phyloP scores from a whole-genome alignment of 768 basidiomycete genomes.

The Saitozyma sp. region DNA sequence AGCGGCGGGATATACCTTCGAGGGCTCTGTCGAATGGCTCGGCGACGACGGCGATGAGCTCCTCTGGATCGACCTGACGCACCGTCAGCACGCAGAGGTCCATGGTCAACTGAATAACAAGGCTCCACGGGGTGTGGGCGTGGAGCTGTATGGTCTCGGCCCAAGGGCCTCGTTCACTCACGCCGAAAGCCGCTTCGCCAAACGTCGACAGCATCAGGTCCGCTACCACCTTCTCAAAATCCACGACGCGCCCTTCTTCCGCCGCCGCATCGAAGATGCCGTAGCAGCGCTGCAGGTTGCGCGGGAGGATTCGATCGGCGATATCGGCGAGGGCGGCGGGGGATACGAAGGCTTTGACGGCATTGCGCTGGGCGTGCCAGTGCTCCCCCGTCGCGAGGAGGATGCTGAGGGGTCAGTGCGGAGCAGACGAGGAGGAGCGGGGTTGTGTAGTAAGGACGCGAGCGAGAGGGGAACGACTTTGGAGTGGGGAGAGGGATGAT shows the following conservation, averaged over 20 bases:
- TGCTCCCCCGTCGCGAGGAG: conserved; percentile 20
- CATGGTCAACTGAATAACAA: too few relatives aligned
- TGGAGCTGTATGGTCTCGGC: too few relatives aligned
- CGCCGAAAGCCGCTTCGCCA: conserved; percentile 37
- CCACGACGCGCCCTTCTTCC: conserved; percentile 11
- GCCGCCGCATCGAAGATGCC: conserved; percentile 9
- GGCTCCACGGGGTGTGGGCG: too few relatives aligned
- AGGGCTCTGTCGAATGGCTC: conserved; percentile 18
- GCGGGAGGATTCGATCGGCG: conserved; percentile 18
- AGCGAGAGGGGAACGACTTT: too few relatives aligned
- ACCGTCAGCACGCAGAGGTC: not conserved
- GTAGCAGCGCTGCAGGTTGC: conserved; percentile 14
- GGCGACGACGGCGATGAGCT: conserved; percentile 11
- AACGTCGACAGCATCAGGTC: conserved; percentile 31
- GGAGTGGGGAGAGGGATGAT: too few relatives aligned
- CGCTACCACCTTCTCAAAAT: conserved; percentile 18
- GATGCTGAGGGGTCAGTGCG: conserved; percentile 13
- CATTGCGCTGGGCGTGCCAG: conserved; percentile 31
- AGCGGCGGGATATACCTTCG: conserved; percentile 15
- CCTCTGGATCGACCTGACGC: conserved; percentile 7
- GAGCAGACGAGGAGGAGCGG: too few relatives aligned
- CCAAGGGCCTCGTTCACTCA: conserved; percentile 8
- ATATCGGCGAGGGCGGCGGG: conserved; percentile 18
- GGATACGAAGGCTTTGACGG: conserved; percentile 22
- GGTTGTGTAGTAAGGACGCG: too few relatives aligned